Conservation (phyloP, 2,329 filamentous ascomycete genomes). For the Tolypocladium ophioglossoides region DNA sequence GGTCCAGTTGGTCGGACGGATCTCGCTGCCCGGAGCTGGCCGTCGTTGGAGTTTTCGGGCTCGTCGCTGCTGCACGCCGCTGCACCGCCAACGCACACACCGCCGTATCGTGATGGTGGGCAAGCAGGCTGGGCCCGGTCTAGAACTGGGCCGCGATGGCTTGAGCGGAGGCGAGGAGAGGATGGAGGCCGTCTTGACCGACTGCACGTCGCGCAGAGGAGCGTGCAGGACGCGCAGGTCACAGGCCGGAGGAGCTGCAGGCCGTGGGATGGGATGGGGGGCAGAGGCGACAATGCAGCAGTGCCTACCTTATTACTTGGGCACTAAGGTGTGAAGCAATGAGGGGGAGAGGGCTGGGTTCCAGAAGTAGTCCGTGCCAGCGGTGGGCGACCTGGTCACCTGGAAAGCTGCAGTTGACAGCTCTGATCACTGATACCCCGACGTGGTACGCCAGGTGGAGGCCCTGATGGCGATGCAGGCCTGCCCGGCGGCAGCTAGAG, state of each 20-base stretch:
- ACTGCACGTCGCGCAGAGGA: neutral
- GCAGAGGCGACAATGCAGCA: neutral
- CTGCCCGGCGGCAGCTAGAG: neutral
- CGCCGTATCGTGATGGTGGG: neutral
- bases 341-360: neutral
- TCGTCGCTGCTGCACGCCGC: neutral
- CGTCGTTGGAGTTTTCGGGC: neutral
- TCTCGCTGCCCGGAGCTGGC: constrained; percentile 1
- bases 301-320: no score
- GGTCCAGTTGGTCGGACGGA: no score
- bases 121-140: no score
- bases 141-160: neutral
- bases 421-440: neutral
- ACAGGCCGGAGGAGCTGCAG: neutral
- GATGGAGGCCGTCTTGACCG: neutral
- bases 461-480: neutral
- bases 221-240: neutral
- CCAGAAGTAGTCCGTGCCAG: no score
- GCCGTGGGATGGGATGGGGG: neutral
- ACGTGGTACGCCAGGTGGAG: neutral
- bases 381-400: no score
- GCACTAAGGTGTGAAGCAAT: no score
- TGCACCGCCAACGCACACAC: constrained; percentile 1
- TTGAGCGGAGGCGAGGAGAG: no score
- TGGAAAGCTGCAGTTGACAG: neutral